Evolutionary conservation across 2,329 filamentous ascomycete species (phyloP), one percentile per base, ranked within the genome.

Genomic region (Tolypocladium pustulatum): DNA sequence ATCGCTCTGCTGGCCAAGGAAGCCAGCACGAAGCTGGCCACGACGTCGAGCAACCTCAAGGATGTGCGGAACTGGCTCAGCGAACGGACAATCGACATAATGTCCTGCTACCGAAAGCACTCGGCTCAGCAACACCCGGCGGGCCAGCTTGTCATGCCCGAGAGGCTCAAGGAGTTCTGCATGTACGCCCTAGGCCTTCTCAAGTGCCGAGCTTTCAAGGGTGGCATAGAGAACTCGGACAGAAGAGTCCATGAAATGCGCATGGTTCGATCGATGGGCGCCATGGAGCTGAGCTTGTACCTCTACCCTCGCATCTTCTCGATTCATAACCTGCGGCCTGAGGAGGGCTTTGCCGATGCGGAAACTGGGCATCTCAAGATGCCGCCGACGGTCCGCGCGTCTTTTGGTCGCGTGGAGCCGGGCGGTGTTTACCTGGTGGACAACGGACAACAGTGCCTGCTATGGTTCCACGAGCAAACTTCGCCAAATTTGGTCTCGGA

Each of bases 401-500:
- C 89, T 0, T 99, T 96, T 73, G 85, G 88, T 13, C 86, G 89
- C 49, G 87, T 97, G 52, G 93, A 99, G 74, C 87, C 95, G 58
- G 94, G 94, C 34, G 94, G 94, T 37, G 94, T 88, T 1, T 99
- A 99, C 71, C 77, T 99, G 22, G 87, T 99, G 27, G 94, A 99
- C 71, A 97, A 97, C 66, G 94, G 94, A 6, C 94, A 99, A 71
- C 85, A 89, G 63, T 90, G 91, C 68, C 81, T 97, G 30, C 77
- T 99, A 20, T 99, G 94, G 94, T 80, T 97, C 64, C 94, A 99
- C 70, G 80, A 87, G 1, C 90, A 95, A 70, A 94, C 95, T 22
- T 96, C 91, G 25, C 93, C 93, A 1, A 96, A 97, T 69, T 80
- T 99, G 10, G 81, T 99, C 17, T 80, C 87, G 62, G 94, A 99